These are phyloP conservation scores for Colletotrichum sp. DNA, from an alignment of 2,329 filamentous ascomycete genomes.

Conservation along the genomic window DNA sequence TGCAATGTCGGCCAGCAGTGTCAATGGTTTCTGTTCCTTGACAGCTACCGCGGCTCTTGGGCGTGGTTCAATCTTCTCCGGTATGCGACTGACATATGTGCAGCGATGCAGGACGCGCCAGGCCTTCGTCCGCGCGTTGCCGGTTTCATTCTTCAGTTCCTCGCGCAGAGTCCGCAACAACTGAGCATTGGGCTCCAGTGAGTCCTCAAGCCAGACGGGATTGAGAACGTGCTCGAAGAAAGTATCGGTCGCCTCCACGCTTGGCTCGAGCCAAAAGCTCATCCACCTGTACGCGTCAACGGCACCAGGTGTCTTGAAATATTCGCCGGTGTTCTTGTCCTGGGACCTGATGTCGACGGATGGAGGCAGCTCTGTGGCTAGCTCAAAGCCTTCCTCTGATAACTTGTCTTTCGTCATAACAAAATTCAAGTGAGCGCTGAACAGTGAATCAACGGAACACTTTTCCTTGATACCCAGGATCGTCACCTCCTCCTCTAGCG, in stretches of 20 bases:
- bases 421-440: not conserved
- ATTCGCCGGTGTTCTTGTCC: rapidly evolving
- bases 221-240: not conserved
- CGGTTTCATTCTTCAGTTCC: not conserved
- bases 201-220: not conserved
- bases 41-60: not conserved
- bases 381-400: not conserved
- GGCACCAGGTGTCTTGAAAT: not conserved
- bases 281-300: not conserved
- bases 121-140: not conserved
- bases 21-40: not conserved
- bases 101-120: not conserved
- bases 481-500: not conserved
- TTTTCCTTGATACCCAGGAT: not conserved
- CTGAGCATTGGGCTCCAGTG: not conserved
- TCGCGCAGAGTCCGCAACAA: not conserved
- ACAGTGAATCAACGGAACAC: not conserved
- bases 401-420: not conserved
- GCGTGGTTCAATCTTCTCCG: not conserved
- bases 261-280: not conserved
- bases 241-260: not conserved
- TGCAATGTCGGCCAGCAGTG: not conserved
- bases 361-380: not conserved
- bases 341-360: not conserved
- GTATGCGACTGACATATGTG: not conserved